A percentile compares a stretch with the other conserved stretches of the same genome.
Evolutionary conservation across 2,329 filamentous ascomycete genomes (phyloP).

Genomic region (Aspergillus floridensis): DNA sequence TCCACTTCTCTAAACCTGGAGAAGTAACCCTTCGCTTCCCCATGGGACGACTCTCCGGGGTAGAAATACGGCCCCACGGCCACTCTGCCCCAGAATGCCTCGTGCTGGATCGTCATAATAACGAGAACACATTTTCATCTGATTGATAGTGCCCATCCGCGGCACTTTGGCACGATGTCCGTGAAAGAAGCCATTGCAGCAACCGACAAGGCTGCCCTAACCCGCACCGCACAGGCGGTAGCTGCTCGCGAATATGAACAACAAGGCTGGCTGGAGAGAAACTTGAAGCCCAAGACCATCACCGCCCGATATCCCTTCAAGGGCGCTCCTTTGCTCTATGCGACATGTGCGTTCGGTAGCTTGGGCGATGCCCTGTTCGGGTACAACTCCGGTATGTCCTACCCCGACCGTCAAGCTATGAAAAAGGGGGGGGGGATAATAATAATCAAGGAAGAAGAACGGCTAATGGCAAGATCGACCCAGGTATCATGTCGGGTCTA

Average conservation of each 20-base stretch:
- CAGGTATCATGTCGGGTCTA: constrained; percentile 43
- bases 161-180: not conserved
- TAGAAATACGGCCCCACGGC: constrained; percentile 17
- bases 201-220: constrained; percentile 18
- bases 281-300: constrained; percentile 38
- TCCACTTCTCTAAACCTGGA: constrained; percentile 10
- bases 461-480: not conserved
- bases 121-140: not conserved
- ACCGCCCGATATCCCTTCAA: constrained; percentile 40
- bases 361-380: constrained; percentile 44
- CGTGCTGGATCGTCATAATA: not conserved
- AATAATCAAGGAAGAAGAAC: too few species aligned
- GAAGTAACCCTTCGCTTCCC: constrained; percentile 12
- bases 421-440: too few species aligned
- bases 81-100: not conserved
- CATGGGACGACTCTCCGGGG: constrained; percentile 15
- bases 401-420: too few species aligned
- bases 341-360: constrained; percentile 42
- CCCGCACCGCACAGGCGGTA: constrained; percentile 23
- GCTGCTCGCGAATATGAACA: constrained; percentile 24
- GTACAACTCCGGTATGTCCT: constrained; percentile 39
- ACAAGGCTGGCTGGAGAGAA: constrained; percentile 34
- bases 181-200: constrained; percentile 1
- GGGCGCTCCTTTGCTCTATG: constrained; percentile 34
- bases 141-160: not conserved